Base-by-base conservation (phyloP, 164 flowering plant species). In the Berberis thunbergii region DNA sequence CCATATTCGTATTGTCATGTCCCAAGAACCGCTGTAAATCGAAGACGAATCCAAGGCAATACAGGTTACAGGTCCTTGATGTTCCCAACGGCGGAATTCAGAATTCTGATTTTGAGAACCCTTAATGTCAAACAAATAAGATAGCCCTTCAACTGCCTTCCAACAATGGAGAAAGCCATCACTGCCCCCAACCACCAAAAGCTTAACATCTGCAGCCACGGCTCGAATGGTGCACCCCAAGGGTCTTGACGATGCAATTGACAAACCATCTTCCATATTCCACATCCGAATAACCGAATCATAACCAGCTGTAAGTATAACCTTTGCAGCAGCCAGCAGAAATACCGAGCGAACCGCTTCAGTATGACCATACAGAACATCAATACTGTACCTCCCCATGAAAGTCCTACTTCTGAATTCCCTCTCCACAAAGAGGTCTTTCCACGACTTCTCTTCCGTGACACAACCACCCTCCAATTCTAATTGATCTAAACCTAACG, bases 21-120 rank as follows among this genome's bases (percentile, higher is more conserved):
- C 99, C 99, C 99, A 94, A 3, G 99, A 94, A 49, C 99, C 99
- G 64, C 99, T 94, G 69, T 83, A 94, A 48, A 94, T 86, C 65
- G 78, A 84, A 8, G 74, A 69, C 1, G 68, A 57, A 81, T 91
- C 97, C 80, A 94, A 72, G 1, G 88, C 87, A 72, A 91, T 80
- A 65, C 89, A 91, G 58, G 93, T 84, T 2, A 94, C 78, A 4
- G 97, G 95, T 6, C 99, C 96, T 61, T 72, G 79, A 64, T 94
- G 99, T 61, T 78, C 99, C 93, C 96, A 87, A 49, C 91, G 67
- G 11, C 87, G 81, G 61, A 86, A 82, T 65, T 84, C 87, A 44
- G 72, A 60, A 57, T 69, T 76, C 52, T 69, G 70, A 57, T 68
- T 70, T 4, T 77, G 75, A 54, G 78, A 68, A 41, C 80, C 80